Evolutionary conservation across 1,139 yeast species (phyloP).

Genomic region (Diutina catenulata): DNA sequence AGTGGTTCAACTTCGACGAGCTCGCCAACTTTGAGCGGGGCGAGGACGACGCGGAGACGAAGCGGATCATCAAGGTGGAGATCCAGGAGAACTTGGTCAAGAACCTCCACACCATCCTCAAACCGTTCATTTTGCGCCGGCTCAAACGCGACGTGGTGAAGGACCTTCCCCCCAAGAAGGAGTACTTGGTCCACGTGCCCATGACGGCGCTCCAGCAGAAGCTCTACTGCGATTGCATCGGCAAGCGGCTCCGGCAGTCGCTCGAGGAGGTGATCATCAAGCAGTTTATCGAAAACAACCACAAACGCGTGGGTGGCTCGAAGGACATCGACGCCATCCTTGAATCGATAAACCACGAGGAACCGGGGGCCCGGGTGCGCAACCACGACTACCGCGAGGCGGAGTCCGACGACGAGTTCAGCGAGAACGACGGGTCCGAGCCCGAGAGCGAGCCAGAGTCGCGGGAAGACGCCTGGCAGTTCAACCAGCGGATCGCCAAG

Average conservation of each 20-base stretch:
- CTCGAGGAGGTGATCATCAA: constrained; percentile 33
- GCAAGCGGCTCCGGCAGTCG: constrained; percentile 28
- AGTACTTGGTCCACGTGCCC: constrained; percentile 67
- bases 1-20: constrained; percentile 81
- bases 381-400: not conserved
- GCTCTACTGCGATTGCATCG: constrained; percentile 51
- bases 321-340: not conserved
- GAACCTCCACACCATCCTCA: constrained; percentile 74
- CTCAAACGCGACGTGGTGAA: constrained; percentile 61
- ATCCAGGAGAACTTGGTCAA: constrained; percentile 54
- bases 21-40: constrained; percentile 26
- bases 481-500: not conserved
- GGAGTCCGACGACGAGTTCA: constrained; percentile 3
- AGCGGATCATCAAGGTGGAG: constrained; percentile 43
- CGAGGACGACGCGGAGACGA: constrained; percentile 16
- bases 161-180: constrained; percentile 76
- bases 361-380: not conserved
- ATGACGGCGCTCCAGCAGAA: constrained; percentile 51
- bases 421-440: not conserved
- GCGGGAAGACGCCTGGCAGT: not conserved
- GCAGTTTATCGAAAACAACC: constrained; percentile 30
- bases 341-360: not conserved
- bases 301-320: constrained; percentile 9
- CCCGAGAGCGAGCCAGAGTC: not conserved
- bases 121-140: constrained; percentile 79